phyloP scores from a whole-genome alignment of 495 filamentous ascomycete species.

The Hyaloscypha variabilis region DNA sequence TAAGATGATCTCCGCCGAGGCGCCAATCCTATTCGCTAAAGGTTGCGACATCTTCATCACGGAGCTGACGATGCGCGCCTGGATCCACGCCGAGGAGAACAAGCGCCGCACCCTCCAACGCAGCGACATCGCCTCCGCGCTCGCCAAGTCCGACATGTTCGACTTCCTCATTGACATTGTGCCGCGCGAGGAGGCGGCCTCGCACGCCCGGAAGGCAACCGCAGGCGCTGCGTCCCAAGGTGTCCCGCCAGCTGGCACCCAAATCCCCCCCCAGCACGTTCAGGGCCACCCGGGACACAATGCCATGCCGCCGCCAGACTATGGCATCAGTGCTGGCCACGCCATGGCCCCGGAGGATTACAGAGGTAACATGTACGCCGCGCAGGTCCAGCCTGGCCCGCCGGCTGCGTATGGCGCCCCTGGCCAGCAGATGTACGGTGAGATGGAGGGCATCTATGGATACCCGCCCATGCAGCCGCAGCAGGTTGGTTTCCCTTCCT shows the following conservation, averaged over 20 bases:
- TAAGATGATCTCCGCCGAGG: conserved; percentile 99
- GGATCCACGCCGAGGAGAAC: conserved; percentile 99
- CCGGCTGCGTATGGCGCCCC: conserved; percentile 72
- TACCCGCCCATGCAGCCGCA: conserved; percentile 82
- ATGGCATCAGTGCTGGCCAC: conserved; percentile 48
- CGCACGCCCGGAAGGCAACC: conserved; percentile 71
- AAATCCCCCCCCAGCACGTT: conserved; percentile 66
- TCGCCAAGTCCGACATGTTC: conserved; percentile 99
- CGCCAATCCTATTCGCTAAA: conserved; percentile 96
- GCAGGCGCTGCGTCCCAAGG: conserved; percentile 56
- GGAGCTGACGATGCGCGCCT: conserved; percentile 98
- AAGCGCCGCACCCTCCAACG: conserved; percentile 94
- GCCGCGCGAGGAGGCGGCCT: conserved; percentile 86
- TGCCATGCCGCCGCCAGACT: conserved; percentile 67
- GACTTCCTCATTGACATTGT: conserved; percentile 99
- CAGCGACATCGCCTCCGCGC: conserved; percentile 91
- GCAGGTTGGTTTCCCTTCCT: conserved; percentile 61
- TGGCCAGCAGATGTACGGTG: conserved; percentile 75
- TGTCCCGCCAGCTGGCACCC: conserved; percentile 50
- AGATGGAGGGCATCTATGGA: conserved; percentile 83
- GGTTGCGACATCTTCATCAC: conserved; percentile 99
- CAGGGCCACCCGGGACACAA: conserved; percentile 57
- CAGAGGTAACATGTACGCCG: conserved; percentile 77
- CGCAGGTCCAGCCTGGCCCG: conserved; percentile 72
- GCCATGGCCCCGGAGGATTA: conserved; percentile 73